phyloP scores from a whole-genome alignment of 306 rosid genomes.

The Mucuna pruriens region DNA sequence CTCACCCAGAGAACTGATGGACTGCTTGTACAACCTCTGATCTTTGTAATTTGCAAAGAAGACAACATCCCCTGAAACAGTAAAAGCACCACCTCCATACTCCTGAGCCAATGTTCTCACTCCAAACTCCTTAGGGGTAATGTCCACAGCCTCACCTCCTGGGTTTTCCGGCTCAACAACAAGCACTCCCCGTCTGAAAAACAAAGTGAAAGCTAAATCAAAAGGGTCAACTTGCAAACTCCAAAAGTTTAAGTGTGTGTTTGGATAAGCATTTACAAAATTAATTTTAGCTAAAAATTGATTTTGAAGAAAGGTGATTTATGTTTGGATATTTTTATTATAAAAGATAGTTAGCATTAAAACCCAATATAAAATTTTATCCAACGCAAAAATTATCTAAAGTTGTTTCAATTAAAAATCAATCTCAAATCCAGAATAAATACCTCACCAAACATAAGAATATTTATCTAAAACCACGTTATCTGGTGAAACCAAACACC shows the following conservation, averaged over 20 bases:
- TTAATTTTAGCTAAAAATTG: too few relatives aligned
- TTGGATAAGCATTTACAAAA: too few relatives aligned
- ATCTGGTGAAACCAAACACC: too few relatives aligned
- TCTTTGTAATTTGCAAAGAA: constrained; percentile 86
- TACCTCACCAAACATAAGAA: too few relatives aligned
- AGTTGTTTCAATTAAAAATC: too few relatives aligned
- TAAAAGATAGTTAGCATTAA: too few relatives aligned
- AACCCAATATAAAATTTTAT: too few relatives aligned
- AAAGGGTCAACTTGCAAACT: constrained; percentile 12
- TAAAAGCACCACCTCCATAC: constrained; percentile 91
- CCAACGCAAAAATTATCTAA: too few relatives aligned
- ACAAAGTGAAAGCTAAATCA: constrained; percentile 8
- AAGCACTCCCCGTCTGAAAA: constrained; percentile 79
- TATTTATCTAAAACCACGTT: too few relatives aligned
- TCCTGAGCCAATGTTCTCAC: constrained; percentile 95
- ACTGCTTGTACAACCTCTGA: constrained; percentile 86
- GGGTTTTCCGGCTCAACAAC: constrained; percentile 71
- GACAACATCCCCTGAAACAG: constrained; percentile 67
- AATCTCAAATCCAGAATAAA: too few relatives aligned
- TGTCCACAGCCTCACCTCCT: constrained; percentile 67
- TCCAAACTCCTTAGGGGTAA: constrained; percentile 83
- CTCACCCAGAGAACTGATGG: constrained; percentile 56
- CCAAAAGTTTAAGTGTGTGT: constrained; percentile 1
- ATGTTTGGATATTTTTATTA: too few relatives aligned
- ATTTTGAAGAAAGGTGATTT: too few relatives aligned